These are phyloP conservation scores for Herpetomonas samuelpessoai DNA, from an alignment of 208 protist species.

Conservation along the genomic window DNA sequence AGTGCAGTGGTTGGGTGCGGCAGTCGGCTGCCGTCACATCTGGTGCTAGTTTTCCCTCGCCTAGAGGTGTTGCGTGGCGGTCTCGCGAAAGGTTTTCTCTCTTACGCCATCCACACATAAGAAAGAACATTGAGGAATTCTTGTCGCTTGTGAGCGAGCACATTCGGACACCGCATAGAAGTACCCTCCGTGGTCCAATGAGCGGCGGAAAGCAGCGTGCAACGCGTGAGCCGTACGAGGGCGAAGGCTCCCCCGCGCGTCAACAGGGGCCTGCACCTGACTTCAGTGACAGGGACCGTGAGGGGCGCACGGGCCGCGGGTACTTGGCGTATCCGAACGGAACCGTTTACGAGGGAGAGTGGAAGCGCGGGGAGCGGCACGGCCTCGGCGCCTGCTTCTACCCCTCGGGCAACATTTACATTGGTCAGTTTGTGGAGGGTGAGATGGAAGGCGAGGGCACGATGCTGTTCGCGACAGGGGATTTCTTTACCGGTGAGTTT, in stretches of 20 bases:
- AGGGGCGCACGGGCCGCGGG: not conserved
- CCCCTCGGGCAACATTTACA: conserved; percentile 58
- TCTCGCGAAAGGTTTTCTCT: too few relatives aligned
- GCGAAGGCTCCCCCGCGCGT: not conserved
- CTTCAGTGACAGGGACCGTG: not conserved
- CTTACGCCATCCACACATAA: too few relatives aligned
- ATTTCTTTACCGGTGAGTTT: conserved; percentile 55
- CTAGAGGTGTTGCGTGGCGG: too few relatives aligned
- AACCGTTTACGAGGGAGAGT: conserved; percentile 56
- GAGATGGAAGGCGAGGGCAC: conserved; percentile 54
- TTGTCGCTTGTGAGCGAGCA: too few relatives aligned
- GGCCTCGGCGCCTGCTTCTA: conserved; percentile 61
- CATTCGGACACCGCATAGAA: too few relatives aligned
- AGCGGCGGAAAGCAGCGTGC: not conserved
- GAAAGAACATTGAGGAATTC: too few relatives aligned
- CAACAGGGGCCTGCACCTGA: not conserved
- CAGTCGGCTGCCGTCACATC: too few relatives aligned
- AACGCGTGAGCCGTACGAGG: not conserved
- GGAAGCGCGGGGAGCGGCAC: conserved; percentile 36
- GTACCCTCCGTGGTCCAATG: too few relatives aligned
- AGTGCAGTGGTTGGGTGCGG: too few relatives aligned
- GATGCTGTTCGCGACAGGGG: conserved; percentile 52
- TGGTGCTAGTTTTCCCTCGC: too few relatives aligned
- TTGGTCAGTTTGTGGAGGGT: conserved; percentile 46
- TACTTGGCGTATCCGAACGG: conserved; percentile 32